Percentiles rank a stretch among this genome's conserved stretches.
These are phyloP conservation scores for Trapa bicornis DNA, from an alignment of 345 rosid genomes.

Conservation along the genomic window DNA sequence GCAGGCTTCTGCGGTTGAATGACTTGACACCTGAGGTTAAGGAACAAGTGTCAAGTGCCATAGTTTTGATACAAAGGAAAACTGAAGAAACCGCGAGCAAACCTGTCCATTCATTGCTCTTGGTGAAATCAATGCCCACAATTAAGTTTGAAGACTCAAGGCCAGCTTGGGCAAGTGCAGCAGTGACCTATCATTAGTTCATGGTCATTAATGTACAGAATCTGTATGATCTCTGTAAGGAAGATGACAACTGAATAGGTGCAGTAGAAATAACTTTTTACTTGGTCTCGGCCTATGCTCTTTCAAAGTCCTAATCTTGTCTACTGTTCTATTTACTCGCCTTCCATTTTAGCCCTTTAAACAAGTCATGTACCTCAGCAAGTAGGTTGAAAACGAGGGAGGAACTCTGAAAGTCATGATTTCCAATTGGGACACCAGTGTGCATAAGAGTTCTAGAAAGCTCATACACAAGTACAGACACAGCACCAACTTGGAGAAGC, in stretches of 20 bases:
- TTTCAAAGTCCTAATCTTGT: neutral
- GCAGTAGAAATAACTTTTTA: neutral
- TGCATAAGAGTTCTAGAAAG: too few relatives aligned
- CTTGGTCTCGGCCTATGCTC: neutral
- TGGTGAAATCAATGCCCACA: constrained; percentile 72
- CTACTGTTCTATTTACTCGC: neutral
- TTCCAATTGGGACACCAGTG: neutral
- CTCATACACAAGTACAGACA: neutral
- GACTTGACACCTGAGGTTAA: constrained; percentile 35
- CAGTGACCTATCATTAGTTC: neutral
- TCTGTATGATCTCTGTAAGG: neutral
- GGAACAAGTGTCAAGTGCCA: neutral
- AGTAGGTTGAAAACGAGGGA: too few relatives aligned
- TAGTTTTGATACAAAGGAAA: neutral
- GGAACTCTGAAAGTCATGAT: neutral
- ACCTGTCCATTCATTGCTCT: constrained; percentile 93
- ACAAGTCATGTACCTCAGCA: too few relatives aligned
- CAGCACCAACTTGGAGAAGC: neutral
- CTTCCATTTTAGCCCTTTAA: too few relatives aligned
- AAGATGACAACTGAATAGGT: neutral
- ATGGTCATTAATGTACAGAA: neutral
- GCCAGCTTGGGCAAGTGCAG: constrained; percentile 41
- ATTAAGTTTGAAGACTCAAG: constrained; percentile 83
- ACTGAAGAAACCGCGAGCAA: constrained; percentile 1
- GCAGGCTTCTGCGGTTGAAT: constrained; percentile 49